Percentiles rank a stretch among this genome's conserved stretches.
Evolutionary conservation across 192 early-diverging fungal genomes (phyloP).

Genomic region (Coemansia sp.): DNA sequence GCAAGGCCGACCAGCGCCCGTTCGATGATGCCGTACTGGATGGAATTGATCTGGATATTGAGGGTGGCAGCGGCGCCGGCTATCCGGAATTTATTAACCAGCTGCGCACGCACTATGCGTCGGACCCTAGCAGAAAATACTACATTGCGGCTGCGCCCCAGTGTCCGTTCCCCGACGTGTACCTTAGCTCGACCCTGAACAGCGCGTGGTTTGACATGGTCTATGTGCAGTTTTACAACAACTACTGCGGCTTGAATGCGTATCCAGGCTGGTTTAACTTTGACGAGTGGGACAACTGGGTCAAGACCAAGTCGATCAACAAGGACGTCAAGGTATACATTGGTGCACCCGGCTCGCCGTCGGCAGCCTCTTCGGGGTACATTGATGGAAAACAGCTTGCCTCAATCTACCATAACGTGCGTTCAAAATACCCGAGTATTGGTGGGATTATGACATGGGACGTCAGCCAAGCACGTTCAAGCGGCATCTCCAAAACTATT

Average conservation of each 20-base stretch:
- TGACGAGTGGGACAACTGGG: slow-evolving; percentile 64
- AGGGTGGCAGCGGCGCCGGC: slow-evolving; percentile 40
- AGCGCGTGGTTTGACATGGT: slow-evolving; percentile 62
- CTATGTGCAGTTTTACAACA: slow-evolving; percentile 71
- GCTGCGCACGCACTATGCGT: slow-evolving; percentile 47
- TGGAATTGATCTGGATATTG: slow-evolving; percentile 62
- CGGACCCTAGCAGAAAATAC: slow-evolving; percentile 48
- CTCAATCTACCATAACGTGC: slow-evolving; percentile 44
- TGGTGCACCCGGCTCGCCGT: slow-evolving; percentile 56
- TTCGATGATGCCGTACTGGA: slow-evolving; percentile 61
- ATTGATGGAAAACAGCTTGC: slow-evolving; percentile 28
- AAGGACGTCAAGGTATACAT: slow-evolving; percentile 56
- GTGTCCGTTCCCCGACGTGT: slow-evolving; percentile 59
- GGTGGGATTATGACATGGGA: slow-evolving; percentile 73
- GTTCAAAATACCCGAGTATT: slow-evolving; percentile 49
- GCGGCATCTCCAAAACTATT: slow-evolving; percentile 30
- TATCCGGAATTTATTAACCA: slow-evolving; percentile 52
- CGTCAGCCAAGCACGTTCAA: slow-evolving; percentile 38
- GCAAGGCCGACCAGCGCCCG: slow-evolving; percentile 52
- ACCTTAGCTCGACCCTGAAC: slow-evolving; percentile 52
- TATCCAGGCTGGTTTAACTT: slow-evolving; percentile 54
- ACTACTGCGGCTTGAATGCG: slow-evolving; percentile 57
- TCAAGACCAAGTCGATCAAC: slow-evolving; percentile 53
- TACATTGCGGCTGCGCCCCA: slow-evolving; percentile 62
- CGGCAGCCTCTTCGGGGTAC: slow-evolving; percentile 54